Conservation (phyloP, 2,329 filamentous ascomycete species). For the Bipolaris gigantea region DNA sequence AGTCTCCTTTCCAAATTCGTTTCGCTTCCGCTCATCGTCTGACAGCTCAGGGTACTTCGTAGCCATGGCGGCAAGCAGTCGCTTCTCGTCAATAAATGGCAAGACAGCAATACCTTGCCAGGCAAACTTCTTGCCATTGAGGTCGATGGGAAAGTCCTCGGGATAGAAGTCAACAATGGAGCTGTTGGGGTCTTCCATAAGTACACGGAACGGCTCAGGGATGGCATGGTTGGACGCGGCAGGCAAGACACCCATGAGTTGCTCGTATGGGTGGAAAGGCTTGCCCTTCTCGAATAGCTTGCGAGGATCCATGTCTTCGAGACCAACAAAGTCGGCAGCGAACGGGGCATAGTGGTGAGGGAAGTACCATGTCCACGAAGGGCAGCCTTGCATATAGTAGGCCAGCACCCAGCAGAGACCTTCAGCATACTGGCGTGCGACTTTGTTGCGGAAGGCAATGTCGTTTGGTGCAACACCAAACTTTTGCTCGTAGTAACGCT, state of each 20-base stretch:
- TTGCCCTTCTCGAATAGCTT: conserved; percentile 81
- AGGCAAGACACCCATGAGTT: conserved; percentile 96
- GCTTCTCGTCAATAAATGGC: conserved; percentile 93
- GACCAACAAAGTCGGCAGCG: conserved; percentile 86
- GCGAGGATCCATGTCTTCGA: conserved; percentile 68
- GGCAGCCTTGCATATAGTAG: conserved; percentile 98
- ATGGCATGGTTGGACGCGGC: conserved; percentile 91
- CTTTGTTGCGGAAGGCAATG: conserved; percentile 82
- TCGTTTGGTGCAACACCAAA: conserved; percentile 83
- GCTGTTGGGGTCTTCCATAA: conserved; percentile 87
- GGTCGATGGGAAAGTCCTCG: conserved; percentile 85
- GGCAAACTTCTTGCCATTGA: conserved; percentile 97
- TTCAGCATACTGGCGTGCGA: conserved; percentile 89
- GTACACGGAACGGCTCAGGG: conserved; percentile 80
- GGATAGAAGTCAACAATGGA: conserved; percentile 98
- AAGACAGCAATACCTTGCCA: conserved; percentile 95
- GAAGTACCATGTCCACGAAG: conserved; percentile 99
- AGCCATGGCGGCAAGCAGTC: conserved; percentile 78
- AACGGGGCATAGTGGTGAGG: conserved; percentile 98
- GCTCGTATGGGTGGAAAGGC: conserved; percentile 90
- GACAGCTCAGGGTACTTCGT: conserved; percentile 80
- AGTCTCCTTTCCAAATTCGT: conserved; percentile 77
- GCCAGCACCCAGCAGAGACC: conserved; percentile 92
- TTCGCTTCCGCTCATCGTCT: conserved; percentile 75
- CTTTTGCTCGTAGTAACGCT: conserved; percentile 96